Base-by-base conservation (phyloP, 495 filamentous ascomycete genomes). In the Daldinia childiae region DNA sequence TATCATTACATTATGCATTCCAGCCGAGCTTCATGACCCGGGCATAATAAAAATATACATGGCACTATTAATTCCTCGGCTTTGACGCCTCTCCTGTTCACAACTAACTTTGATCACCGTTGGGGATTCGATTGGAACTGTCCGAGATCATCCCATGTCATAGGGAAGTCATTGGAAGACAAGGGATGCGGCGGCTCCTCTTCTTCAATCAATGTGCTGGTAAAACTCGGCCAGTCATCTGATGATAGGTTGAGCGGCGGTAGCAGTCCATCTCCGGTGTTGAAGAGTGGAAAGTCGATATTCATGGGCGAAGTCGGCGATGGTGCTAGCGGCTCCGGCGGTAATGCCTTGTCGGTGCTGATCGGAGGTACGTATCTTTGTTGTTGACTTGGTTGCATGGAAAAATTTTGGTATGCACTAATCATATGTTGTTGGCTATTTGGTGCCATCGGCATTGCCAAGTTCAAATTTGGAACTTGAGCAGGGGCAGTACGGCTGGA, bases 191-290 rank as follows among this genome's bases (percentile, higher is more conserved):
- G 60, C 38, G 57, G 69, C 43, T 69, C 59, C 51, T 69, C 71
- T 55, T 74, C 68, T 30, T 74, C 74, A 9, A 78, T 63, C 5
- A 78, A 52, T 8, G 76, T 76, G 34, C 74, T 78, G n/a, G 76
- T 58, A 54, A 78, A 78, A 39, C 74, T 75, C 29, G 54, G 71
- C 76, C 76, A 78, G 43, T 78, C 76, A 15, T 71, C 72, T 21
- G 69, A 69, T 2, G 57, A 58, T 9, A 73, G 52, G 45, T 73
- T 62, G 15, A 73, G 71, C 24, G 71, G 71, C 6, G 71, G 71
- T 21, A 73, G 45, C 27, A 69, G 0, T 6, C 71, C 71, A n/a
- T 65, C 66, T 6, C 69, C 62, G 1, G 39, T 62, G 51, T 54
- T 66, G 29, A 69, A 77, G 8, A 73, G 5, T 0, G 71, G 71